phyloP scores from a whole-genome alignment of 208 protist species.

The Trypanosomatidae sp. region DNA sequence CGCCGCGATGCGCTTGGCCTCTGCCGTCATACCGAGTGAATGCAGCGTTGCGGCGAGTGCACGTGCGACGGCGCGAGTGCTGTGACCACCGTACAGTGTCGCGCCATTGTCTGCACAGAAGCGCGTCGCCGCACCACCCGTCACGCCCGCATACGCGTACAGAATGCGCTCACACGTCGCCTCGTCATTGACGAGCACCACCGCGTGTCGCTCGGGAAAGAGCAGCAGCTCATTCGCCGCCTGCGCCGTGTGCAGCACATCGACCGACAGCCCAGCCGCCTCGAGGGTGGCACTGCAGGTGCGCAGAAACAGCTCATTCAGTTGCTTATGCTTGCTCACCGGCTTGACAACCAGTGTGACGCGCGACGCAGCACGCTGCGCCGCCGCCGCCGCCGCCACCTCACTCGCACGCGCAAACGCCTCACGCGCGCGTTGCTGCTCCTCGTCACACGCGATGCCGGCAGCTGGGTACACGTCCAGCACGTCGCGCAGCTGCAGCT shows the following conservation, averaged over 20 bases:
- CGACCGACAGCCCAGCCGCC: conserved; percentile 38
- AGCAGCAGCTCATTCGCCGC: conserved; percentile 54
- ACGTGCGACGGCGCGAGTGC: conserved; percentile 53
- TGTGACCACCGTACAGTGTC: conserved; percentile 53
- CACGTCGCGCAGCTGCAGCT: conserved; percentile 55
- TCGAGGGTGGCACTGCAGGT: conserved; percentile 30
- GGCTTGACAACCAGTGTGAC: conserved; percentile 70
- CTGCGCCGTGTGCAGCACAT: conserved; percentile 30
- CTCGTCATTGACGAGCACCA: conserved; percentile 66
- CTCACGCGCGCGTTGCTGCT: conserved; percentile 23
- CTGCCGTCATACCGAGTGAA: conserved; percentile 35
- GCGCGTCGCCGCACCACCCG: conserved; percentile 43
- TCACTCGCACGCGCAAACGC: conserved; percentile 42
- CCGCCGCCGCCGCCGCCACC: conserved; percentile 52
- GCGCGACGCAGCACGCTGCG: conserved; percentile 27
- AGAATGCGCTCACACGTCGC: conserved; percentile 48
- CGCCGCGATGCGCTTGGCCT: conserved; percentile 60
- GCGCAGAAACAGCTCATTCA: conserved; percentile 58
- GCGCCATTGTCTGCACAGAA: conserved; percentile 46
- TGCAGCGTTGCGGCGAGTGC: conserved; percentile 55
- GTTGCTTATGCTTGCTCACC: conserved; percentile 43
- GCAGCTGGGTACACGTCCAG: conserved; percentile 59
- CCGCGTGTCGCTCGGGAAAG: conserved; percentile 48
- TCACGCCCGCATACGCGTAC: conserved; percentile 47
- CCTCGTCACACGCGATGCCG: conserved; percentile 37